Evolutionary conservation across 345 rosid genomes (phyloP).

Genomic region (Cochlearia excelsa): DNA sequence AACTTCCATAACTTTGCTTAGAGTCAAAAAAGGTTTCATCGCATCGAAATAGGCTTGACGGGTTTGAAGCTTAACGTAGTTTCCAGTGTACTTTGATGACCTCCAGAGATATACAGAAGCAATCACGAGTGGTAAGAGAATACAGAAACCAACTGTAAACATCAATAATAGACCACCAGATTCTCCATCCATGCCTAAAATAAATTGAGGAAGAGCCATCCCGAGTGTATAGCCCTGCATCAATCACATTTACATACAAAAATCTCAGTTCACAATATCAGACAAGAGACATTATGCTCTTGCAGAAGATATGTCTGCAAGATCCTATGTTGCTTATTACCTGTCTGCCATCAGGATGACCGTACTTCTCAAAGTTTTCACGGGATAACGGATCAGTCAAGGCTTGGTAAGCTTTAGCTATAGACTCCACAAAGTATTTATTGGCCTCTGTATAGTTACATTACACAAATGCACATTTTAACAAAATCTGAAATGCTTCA

Average conservation of each 20-base stretch:
- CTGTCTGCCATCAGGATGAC: slow-evolving; percentile 99
- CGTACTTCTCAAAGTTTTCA: slow-evolving; percentile 96
- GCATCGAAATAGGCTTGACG: slow-evolving; percentile 69
- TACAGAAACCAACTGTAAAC: slow-evolving; percentile 90
- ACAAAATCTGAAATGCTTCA: not conserved
- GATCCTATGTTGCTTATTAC: no score
- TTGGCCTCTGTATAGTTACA: slow-evolving; percentile 63
- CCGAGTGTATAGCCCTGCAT: slow-evolving; percentile 95
- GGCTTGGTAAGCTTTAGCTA: slow-evolving; percentile 97
- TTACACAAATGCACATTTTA: not conserved
- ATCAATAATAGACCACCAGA: slow-evolving; percentile 86
- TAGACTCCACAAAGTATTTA: slow-evolving; percentile 77
- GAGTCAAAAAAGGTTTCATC: slow-evolving; percentile 82
- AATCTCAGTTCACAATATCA: not conserved
- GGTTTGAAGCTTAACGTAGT: slow-evolving; percentile 91
- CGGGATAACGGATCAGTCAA: slow-evolving; percentile 88
- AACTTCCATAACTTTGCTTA: slow-evolving; percentile 89
- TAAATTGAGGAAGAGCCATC: slow-evolving; percentile 91
- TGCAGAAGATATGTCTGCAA: no score
- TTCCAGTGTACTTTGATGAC: slow-evolving; percentile 92
- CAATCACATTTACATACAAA: slow-evolving; percentile 15
- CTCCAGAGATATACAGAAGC: slow-evolving; percentile 90
- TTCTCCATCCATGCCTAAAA: slow-evolving; percentile 78
- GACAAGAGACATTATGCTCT: no score
- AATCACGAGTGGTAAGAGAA: slow-evolving; percentile 86